Percentiles rank a stretch among this genome's conserved stretches.
Evolutionary conservation across 805 yeast species (phyloP).

Genomic region (Saturnispora dispora): DNA sequence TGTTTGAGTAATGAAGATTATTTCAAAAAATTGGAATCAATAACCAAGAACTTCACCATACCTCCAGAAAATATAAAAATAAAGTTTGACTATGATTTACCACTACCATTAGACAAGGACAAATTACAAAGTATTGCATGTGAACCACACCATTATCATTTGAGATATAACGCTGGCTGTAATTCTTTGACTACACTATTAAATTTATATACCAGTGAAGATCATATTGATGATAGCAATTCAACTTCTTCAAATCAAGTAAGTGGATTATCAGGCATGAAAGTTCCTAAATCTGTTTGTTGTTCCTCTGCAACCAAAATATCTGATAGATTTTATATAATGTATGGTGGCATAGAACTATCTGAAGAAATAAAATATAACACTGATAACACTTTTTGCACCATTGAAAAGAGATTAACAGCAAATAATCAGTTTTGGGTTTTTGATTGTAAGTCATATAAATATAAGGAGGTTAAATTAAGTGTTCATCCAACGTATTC

Average conservation of each 20-base stretch:
- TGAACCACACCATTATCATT: conserved; percentile 31
- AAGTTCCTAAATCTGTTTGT: conserved; percentile 41
- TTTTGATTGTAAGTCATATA: conserved; percentile 42
- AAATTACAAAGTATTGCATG: conserved; percentile 36
- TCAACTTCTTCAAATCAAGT: background rate
- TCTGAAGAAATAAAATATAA: conserved; percentile 24
- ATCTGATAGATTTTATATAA: conserved; percentile 47
- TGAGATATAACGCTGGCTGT: conserved; percentile 32
- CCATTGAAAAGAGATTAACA: conserved; percentile 23
- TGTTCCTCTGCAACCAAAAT: conserved; percentile 41
- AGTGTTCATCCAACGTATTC: conserved; percentile 25
- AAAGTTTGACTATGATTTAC: conserved; percentile 31
- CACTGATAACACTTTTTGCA: conserved; percentile 30
- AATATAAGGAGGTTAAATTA: conserved; percentile 38
- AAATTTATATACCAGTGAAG: conserved; percentile 8
- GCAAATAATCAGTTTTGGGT: conserved; percentile 46
- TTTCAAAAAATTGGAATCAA: conserved; percentile 14
- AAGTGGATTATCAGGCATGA: conserved; percentile 11
- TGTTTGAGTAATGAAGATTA: conserved; percentile 19
- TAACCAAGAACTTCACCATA: conserved; percentile 27
- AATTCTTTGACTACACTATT: conserved; percentile 24
- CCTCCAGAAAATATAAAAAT: conserved; percentile 26
- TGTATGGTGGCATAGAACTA: conserved; percentile 62
- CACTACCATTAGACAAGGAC: conserved; percentile 35
- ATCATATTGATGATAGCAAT: background rate